Percentiles rank a stretch among this genome's conserved stretches.
phyloP scores from a whole-genome alignment of 1,284 basidiomycete genomes.

The Fomitopsis pinicola region DNA sequence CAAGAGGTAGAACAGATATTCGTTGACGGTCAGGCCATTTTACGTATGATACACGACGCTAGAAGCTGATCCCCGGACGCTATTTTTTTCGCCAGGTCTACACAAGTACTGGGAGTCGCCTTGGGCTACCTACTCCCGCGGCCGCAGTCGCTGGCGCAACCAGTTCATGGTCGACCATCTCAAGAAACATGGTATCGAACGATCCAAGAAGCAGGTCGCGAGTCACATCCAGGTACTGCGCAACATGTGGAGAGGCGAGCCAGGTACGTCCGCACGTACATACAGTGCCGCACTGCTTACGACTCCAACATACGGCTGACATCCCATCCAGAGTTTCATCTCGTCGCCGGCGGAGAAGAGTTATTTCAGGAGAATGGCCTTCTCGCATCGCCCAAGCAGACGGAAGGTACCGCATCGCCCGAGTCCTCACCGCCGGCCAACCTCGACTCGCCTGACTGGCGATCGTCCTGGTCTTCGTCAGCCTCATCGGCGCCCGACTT shows the following conservation, averaged over 20 bases:
- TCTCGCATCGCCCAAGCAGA: constrained; percentile 26
- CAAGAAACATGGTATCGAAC: constrained; percentile 56
- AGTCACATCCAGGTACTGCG: constrained; percentile 78
- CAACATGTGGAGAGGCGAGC: constrained; percentile 82
- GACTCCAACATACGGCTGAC: constrained; percentile 12
- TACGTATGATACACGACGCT: neutral
- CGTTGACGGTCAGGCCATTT: constrained; percentile 52
- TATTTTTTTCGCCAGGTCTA: constrained; percentile 42
- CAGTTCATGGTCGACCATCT: constrained; percentile 79
- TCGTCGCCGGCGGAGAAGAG: constrained; percentile 74
- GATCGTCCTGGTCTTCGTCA: constrained; percentile 14
- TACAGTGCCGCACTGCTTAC: constrained; percentile 2
- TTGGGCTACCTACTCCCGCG: constrained; percentile 71
- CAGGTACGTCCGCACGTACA: constrained; percentile 40
- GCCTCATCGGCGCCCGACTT: constrained; percentile 21
- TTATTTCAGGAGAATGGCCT: constrained; percentile 50
- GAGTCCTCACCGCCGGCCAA: constrained; percentile 9
- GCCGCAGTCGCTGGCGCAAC: constrained; percentile 75
- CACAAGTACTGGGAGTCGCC: constrained; percentile 74
- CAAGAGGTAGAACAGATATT: constrained; percentile 70
- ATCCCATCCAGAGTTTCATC: constrained; percentile 44
- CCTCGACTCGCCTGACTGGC: constrained; percentile 14
- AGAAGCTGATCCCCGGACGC: constrained; percentile 7
- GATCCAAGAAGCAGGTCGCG: constrained; percentile 79
- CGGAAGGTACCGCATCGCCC: constrained; percentile 11